Percentiles rank a stretch among this genome's conserved stretches.
These are phyloP conservation scores for Epichloe baconii DNA, from an alignment of 2,329 filamentous ascomycete genomes.

Conservation along the genomic window DNA sequence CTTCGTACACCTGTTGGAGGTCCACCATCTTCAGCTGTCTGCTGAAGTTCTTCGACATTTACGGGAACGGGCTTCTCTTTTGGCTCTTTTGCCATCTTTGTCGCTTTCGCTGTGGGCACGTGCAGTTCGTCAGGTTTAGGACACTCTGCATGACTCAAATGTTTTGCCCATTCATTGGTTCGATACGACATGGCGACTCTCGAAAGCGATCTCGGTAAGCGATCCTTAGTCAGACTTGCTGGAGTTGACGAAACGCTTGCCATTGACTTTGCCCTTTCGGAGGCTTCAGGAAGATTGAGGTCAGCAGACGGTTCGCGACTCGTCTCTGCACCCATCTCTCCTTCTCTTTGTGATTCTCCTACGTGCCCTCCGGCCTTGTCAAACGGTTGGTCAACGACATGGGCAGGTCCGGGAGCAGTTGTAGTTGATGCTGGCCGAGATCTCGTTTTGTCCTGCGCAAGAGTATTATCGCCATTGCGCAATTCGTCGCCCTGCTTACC, in stretches of 20 bases:
- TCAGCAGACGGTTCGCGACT: conserved; percentile 3
- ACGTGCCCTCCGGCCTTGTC: not conserved
- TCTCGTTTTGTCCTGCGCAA: not conserved
- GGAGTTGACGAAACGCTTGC: conserved; percentile 30
- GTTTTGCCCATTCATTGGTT: conserved; percentile 94
- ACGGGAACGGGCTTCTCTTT: conserved; percentile 47
- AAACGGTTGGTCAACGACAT: not conserved
- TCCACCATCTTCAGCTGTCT: conserved; percentile 42
- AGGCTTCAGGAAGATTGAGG: conserved; percentile 9
- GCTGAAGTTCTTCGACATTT: conserved; percentile 49
- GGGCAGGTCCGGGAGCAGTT: not conserved
- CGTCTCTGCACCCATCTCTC: conserved; percentile 1
- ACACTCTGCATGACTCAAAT: conserved; percentile 62
- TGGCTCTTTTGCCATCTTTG: conserved; percentile 3
- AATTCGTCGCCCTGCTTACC: conserved; percentile 8
- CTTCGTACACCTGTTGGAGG: conserved; percentile 19
- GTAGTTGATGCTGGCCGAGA: not conserved
- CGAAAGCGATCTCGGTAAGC: conserved; percentile 58
- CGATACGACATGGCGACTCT: conserved; percentile 70
- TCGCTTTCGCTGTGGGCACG: conserved; percentile 19
- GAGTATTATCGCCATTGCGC: not conserved
- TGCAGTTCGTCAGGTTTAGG: conserved; percentile 53
- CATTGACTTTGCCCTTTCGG: conserved; percentile 26
- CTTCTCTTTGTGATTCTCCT: not conserved
- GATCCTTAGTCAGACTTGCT: conserved; percentile 42